A percentile compares a stretch with the other conserved stretches of the same genome.
Conservation (phyloP, 495 filamentous ascomycete species). For the Hyaloscypha finlandica region DNA sequence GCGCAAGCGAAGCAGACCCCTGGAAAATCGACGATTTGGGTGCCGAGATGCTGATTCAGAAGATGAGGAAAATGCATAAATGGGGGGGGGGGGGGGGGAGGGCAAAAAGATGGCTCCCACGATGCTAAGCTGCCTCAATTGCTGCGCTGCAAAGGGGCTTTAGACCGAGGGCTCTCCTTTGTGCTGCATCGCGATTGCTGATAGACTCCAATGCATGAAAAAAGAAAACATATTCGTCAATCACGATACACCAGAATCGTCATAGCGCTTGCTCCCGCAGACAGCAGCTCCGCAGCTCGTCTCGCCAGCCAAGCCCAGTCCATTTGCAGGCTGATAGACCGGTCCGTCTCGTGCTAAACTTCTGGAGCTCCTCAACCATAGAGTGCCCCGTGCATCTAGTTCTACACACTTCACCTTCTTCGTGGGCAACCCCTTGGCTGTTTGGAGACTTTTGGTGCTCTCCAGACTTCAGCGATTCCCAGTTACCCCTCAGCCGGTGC, state of each 20-base stretch:
- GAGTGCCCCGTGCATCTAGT: conserved; percentile 22
- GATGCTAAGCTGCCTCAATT: neutral
- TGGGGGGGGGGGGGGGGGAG: neutral
- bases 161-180: neutral
- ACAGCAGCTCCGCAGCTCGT: conserved; percentile 14
- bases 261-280: conserved; percentile 13
- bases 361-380: conserved; percentile 14
- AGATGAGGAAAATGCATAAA: neutral
- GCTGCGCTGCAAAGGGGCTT: neutral
- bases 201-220: neutral
- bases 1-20: conserved; percentile 1
- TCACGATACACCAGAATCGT: conserved; percentile 13
- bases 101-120: neutral
- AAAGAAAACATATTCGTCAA: conserved; percentile 20
- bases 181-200: neutral
- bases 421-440: conserved; percentile 1
- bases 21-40: conserved; percentile 1
- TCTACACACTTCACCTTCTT: conserved; percentile 7
- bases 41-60: neutral
- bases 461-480: conserved; percentile 1
- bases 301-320: conserved; percentile 18
- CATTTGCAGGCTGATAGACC: conserved; percentile 16
- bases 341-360: conserved; percentile 22
- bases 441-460: conserved; percentile 1
- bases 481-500: conserved; percentile 16